Evolutionary conservation across 1,139 yeast species (phyloP).

Genomic region (Nadsonia starkeyi-henricii): DNA sequence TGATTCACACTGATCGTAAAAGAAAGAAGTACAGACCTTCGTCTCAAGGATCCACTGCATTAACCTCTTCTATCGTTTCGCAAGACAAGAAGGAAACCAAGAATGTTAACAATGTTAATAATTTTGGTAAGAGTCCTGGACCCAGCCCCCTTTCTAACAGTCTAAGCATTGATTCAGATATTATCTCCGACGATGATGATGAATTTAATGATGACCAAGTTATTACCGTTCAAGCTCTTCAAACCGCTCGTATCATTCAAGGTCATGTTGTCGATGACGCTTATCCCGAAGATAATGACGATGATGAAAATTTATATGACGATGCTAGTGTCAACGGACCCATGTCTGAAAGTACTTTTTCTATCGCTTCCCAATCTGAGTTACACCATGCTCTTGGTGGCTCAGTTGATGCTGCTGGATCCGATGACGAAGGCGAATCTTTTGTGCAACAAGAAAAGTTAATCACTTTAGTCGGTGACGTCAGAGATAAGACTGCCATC

Average conservation of each 20-base stretch:
- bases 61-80: not conserved
- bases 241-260: conserved; percentile 88
- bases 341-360: conserved; percentile 1
- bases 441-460: conserved; percentile 68
- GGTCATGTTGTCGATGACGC: conserved; percentile 97
- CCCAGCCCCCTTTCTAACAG: not conserved
- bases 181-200: conserved; percentile 29
- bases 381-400: conserved; percentile 52
- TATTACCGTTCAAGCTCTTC: conserved; percentile 65
- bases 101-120: not conserved
- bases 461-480: conserved; percentile 94
- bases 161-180: conserved; percentile 3
- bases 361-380: conserved; percentile 4
- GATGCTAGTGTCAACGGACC: conserved; percentile 8
- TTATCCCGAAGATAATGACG: conserved; percentile 27
- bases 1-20: conserved; percentile 97
- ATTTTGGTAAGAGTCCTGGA: not conserved
- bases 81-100: not conserved
- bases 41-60: not conserved
- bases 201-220: conserved; percentile 55
- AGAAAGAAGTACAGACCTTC: conserved; percentile 36
- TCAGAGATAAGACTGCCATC: conserved; percentile 78
- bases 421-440: conserved; percentile 66
- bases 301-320: conserved; percentile 9
- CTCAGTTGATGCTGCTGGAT: conserved; percentile 64